A percentile compares a stretch with the other conserved stretches of the same genome.
Evolutionary conservation across 2,329 filamentous ascomycete species (phyloP).

Genomic region (Hypoxylon sp.): DNA sequence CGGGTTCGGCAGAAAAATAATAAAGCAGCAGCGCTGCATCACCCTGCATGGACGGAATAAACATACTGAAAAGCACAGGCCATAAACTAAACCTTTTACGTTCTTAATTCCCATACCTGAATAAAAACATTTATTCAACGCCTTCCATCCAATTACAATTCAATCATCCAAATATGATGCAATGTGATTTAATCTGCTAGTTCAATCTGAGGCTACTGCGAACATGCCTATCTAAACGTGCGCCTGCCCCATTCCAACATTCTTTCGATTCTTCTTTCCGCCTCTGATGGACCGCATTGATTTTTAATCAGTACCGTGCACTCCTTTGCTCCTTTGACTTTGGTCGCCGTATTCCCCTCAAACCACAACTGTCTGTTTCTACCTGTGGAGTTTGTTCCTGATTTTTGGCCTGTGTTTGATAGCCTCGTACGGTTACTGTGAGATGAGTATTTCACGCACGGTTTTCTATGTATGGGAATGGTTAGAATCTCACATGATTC

Average conservation of each 20-base stretch:
- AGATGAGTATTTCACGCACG: not conserved
- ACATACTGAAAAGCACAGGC: constrained; percentile 24
- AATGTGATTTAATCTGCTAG: constrained; percentile 7
- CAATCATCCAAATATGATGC: not conserved
- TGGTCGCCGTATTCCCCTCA: not conserved
- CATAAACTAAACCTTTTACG: constrained; percentile 8
- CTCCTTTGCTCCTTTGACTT: not conserved
- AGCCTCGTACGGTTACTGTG: not conserved
- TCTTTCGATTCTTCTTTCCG: not conserved
- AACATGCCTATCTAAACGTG: not conserved
- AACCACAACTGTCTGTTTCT: not conserved
- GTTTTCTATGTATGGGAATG: not conserved
- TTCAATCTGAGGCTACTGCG: not conserved
- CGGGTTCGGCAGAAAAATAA: constrained; percentile 41
- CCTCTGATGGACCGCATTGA: not conserved
- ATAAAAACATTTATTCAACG: constrained; percentile 12
- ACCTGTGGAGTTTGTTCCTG: not conserved
- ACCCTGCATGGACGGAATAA: constrained; percentile 29
- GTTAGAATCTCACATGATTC: not conserved
- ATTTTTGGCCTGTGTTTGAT: not conserved
- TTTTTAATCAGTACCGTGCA: not conserved
- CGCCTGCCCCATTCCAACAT: not conserved
- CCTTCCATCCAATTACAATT: not conserved
- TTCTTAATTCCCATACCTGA: not conserved
- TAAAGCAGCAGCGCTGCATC: constrained; percentile 24